Conservation (phyloP, 768 basidiomycete genomes). For the Lentinula detonsa region DNA sequence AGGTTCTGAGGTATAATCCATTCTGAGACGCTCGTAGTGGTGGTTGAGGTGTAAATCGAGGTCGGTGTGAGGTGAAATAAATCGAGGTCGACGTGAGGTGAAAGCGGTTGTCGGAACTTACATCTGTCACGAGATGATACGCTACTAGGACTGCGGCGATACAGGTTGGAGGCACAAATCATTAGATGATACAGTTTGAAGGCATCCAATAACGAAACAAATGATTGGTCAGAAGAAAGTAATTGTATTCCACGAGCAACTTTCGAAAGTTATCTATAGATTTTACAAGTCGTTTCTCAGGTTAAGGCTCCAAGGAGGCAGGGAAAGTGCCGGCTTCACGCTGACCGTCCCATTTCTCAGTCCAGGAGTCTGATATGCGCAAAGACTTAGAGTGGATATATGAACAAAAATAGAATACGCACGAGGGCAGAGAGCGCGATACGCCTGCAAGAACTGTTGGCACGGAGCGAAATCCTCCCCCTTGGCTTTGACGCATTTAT, state of each 20-base stretch:
- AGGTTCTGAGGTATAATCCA: slow-evolving; percentile 37
- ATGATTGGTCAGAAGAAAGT: neutral
- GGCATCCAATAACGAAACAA: neutral
- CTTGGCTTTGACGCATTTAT: slow-evolving; percentile 95
- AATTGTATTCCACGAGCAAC: neutral
- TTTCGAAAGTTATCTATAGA: neutral
- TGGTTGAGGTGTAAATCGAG: slow-evolving; percentile 6
- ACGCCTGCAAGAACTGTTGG: slow-evolving; percentile 96
- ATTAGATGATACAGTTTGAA: neutral
- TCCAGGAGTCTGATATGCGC: slow-evolving; percentile 5
- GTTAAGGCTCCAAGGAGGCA: slow-evolving; percentile 76
- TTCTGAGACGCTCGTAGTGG: neutral
- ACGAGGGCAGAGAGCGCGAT: slow-evolving; percentile 98
- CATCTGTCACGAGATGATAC: neutral
- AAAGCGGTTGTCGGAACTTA: neutral
- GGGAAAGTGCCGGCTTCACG: slow-evolving; percentile 92
- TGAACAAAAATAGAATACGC: slow-evolving; percentile 27
- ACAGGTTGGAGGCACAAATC: neutral
- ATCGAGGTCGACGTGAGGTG: slow-evolving; percentile 6
- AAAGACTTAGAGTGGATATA: neutral
- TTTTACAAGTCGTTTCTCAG: neutral
- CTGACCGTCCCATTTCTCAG: slow-evolving; percentile 96
- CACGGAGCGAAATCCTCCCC: slow-evolving; percentile 98
- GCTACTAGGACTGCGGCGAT: neutral
- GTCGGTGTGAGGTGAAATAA: neutral